Percentiles rank a stretch among this genome's conserved stretches.
phyloP scores from a whole-genome alignment of 176 grass and related monocot species.

The sorghum (Sorghum bicolor) region DNA sequence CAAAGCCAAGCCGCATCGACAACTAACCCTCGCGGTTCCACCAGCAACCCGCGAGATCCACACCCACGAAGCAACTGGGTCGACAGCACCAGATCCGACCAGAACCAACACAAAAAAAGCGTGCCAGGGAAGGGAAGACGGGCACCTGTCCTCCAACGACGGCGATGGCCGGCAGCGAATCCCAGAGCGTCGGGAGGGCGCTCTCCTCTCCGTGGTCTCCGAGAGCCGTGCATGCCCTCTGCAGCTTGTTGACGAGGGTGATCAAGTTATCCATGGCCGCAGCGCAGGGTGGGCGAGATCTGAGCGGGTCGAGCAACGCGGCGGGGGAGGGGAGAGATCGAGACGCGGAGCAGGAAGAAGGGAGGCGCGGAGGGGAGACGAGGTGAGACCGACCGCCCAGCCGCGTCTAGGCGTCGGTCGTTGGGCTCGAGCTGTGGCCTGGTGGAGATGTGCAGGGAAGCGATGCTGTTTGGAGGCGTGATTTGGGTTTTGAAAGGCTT shows the following conservation, averaged over 20 bases:
- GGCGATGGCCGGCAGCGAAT: conserved; percentile 84
- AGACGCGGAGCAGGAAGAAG: background rate
- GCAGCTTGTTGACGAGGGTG: conserved; percentile 87
- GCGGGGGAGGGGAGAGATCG: conserved; percentile 27
- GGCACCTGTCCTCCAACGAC: conserved; percentile 88
- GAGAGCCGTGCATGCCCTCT: conserved; percentile 86
- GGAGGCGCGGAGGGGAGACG: background rate
- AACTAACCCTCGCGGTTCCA: background rate
- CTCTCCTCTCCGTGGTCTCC: conserved; percentile 90
- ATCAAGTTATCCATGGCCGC: conserved; percentile 82
- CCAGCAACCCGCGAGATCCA: conserved; percentile 36
- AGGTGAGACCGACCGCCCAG: conserved; percentile 41
- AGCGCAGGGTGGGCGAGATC: conserved; percentile 26
- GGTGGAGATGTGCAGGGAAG: conserved; percentile 19
- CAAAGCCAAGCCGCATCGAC: background rate
- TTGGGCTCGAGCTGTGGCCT: conserved; percentile 10
- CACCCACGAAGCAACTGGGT: conserved; percentile 5
- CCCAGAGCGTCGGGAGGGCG: conserved; percentile 88
- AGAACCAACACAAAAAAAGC: background rate
- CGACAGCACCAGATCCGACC: conserved; percentile 29
- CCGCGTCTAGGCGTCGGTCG: conserved; percentile 29
- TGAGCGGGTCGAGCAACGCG: conserved; percentile 25
- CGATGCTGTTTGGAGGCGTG: background rate
- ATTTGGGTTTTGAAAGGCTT: conserved; percentile 33
- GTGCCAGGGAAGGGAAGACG: background rate